These are phyloP conservation scores for Globisporangium cylindrosporum DNA, from an alignment of 352 stramenopile species.

Conservation along the genomic window DNA sequence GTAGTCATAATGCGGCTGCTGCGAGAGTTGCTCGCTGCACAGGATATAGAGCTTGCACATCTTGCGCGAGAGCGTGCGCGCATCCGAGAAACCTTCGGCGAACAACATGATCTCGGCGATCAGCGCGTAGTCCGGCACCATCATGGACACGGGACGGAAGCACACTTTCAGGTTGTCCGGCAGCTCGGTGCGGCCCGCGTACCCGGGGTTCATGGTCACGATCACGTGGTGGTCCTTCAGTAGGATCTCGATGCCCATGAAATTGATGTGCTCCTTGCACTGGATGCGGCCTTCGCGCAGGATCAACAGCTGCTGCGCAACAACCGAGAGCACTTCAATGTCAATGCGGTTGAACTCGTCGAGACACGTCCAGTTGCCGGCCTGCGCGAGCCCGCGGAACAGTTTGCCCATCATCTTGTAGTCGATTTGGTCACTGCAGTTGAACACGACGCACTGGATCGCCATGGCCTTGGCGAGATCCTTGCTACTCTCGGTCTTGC, in stretches of 20 bases:
- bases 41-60: constrained; percentile 95
- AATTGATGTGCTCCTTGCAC: constrained; percentile 90
- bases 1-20: constrained; percentile 95
- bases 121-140: constrained; percentile 93
- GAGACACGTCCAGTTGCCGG: constrained; percentile 88
- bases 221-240: constrained; percentile 97
- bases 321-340: constrained; percentile 93
- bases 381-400: constrained; percentile 91
- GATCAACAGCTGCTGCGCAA: constrained; percentile 89
- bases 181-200: constrained; percentile 94
- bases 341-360: constrained; percentile 96
- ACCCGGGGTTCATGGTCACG: constrained; percentile 98
- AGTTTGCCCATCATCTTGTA: constrained; percentile 98
- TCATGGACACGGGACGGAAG: constrained; percentile 96
- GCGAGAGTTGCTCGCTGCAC: constrained; percentile 93
- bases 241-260: constrained; percentile 95
- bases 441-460: constrained; percentile 95
- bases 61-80: constrained; percentile 92
- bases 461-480: constrained; percentile 93
- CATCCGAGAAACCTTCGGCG: constrained; percentile 93
- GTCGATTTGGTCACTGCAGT: constrained; percentile 95
- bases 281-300: constrained; percentile 77
- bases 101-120: constrained; percentile 98
- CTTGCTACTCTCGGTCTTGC: constrained; percentile 96
- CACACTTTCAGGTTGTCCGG: constrained; percentile 96